phyloP scores from a whole-genome alignment of 2,329 filamentous ascomycete genomes.

The Amphichorda felina region DNA sequence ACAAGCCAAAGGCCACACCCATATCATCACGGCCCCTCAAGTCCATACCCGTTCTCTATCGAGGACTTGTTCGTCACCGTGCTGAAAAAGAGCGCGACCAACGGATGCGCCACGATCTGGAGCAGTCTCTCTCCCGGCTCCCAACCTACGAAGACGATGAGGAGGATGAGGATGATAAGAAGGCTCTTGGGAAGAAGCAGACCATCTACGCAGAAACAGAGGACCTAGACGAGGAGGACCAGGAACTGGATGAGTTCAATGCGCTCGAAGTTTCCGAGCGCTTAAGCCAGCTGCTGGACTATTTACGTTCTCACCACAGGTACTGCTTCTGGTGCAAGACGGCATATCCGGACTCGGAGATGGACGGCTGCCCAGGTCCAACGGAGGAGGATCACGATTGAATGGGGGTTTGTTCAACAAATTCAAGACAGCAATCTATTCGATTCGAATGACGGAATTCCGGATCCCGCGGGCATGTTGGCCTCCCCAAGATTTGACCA shows the following conservation, averaged over 20 bases:
- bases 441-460: no score
- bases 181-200: constrained; percentile 49
- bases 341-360: constrained; percentile 56
- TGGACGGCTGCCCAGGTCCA: constrained; percentile 83
- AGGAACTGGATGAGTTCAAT: constrained; percentile 72
- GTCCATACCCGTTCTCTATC: constrained; percentile 67
- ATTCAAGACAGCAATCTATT: no score
- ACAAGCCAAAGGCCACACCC: constrained; percentile 14
- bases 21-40: constrained; percentile 41
- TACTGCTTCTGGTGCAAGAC: constrained; percentile 99
- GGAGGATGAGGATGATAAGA: constrained; percentile 60
- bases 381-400: constrained; percentile 72
- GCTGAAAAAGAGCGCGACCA: constrained; percentile 59
- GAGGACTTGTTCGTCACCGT: constrained; percentile 58
- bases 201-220: constrained; percentile 48
- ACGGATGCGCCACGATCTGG: constrained; percentile 52
- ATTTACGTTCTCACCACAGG: constrained; percentile 56
- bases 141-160: constrained; percentile 56
- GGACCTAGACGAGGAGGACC: constrained; percentile 66
- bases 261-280: constrained; percentile 54
- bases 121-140: constrained; percentile 49
- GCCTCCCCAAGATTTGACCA: no score
- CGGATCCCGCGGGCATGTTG: no score
- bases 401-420: constrained; percentile 1
- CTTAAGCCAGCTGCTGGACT: constrained; percentile 52